These are phyloP conservation scores for Fraxinus platypoda DNA, from an alignment of 305 asterid species.

Conservation along the genomic window DNA sequence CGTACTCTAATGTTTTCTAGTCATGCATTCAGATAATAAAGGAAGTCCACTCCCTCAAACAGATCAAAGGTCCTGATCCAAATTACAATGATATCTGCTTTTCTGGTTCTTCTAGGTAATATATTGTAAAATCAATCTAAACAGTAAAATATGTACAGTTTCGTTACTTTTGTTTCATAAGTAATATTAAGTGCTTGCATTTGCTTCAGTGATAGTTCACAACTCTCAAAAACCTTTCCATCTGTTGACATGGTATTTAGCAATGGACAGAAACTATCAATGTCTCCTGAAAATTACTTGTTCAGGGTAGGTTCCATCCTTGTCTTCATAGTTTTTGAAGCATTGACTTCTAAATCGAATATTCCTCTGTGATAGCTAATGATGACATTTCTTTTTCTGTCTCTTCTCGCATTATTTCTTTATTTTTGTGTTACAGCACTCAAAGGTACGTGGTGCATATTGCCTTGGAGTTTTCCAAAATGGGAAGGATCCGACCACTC, in stretches of 20 bases:
- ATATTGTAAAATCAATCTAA: conserved; percentile 14
- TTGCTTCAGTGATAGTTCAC: conserved; percentile 63
- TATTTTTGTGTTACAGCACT: conserved; percentile 51
- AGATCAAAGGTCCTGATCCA: conserved; percentile 85
- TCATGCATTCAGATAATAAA: conserved; percentile 59
- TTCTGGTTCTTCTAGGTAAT: conserved; percentile 95
- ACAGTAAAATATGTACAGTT: conserved; percentile 5
- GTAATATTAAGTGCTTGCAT: conserved; percentile 33
- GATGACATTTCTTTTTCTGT: conserved; percentile 6
- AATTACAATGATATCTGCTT: conserved; percentile 84
- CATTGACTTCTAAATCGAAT: conserved; percentile 1
- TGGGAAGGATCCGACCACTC: conserved; percentile 93
- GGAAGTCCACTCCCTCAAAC: conserved; percentile 64
- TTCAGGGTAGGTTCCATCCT: conserved; percentile 65
- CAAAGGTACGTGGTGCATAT: conserved; percentile 88
- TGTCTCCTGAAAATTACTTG: conserved; percentile 92
- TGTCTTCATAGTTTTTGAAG: conserved; percentile 11
- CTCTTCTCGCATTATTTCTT: conserved; percentile 4
- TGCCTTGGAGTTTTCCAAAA: conserved; percentile 95
- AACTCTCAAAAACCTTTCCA: conserved; percentile 73
- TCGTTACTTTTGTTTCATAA: conserved; percentile 21
- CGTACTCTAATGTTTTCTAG: conserved; percentile 11
- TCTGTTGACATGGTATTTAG: conserved; percentile 81
- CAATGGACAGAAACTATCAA: conserved; percentile 73
- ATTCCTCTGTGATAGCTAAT: conserved; percentile 7